These are phyloP conservation scores for Phaeosphaeriaceae sp. DNA, from an alignment of 2,329 filamentous ascomycete species.

Conservation along the genomic window DNA sequence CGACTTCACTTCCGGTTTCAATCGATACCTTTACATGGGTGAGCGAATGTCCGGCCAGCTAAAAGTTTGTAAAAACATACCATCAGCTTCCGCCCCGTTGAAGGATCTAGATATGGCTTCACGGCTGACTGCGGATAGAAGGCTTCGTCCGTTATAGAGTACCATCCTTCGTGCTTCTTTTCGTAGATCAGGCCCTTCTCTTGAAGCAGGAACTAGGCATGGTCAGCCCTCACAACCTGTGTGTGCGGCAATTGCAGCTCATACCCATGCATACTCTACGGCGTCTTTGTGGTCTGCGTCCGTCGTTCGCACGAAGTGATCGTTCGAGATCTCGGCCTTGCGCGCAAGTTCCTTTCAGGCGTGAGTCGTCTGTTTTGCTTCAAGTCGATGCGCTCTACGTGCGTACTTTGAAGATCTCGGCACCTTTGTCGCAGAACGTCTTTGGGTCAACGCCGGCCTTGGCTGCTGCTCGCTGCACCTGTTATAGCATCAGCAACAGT, in stretches of 20 bases:
- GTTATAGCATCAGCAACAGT: background rate
- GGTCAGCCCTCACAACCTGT: slow-evolving; percentile 24
- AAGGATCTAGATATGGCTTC: slow-evolving; percentile 75
- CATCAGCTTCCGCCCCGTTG: slow-evolving; percentile 83
- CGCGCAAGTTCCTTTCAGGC: slow-evolving; percentile 67
- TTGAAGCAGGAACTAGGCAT: slow-evolving; percentile 67
- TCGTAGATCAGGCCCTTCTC: slow-evolving; percentile 82
- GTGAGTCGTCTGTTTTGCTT: slow-evolving; percentile 11
- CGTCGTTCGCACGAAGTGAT: slow-evolving; percentile 93
- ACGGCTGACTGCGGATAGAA: slow-evolving; percentile 85
- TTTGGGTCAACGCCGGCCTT: slow-evolving; percentile 75
- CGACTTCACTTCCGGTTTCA: slow-evolving; percentile 90
- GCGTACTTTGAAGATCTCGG: slow-evolving; percentile 73
- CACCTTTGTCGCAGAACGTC: slow-evolving; percentile 86
- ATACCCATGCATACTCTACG: slow-evolving; percentile 86
- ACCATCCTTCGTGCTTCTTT: slow-evolving; percentile 91
- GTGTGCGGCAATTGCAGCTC: background rate
- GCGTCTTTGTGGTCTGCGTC: slow-evolving; percentile 81
- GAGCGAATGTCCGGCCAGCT: slow-evolving; percentile 9
- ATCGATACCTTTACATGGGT: slow-evolving; percentile 62
- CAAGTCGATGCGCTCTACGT: background rate
- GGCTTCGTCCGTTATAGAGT: slow-evolving; percentile 94
- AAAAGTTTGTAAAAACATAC: slow-evolving; percentile 48
- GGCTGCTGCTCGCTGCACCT: slow-evolving; percentile 79
- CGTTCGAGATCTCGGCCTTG: slow-evolving; percentile 73